A percentile compares a stretch with the other conserved stretches of the same genome.
phyloP scores from a whole-genome alignment of 352 stramenopile genomes.

The Elongisporangium senticosum region DNA sequence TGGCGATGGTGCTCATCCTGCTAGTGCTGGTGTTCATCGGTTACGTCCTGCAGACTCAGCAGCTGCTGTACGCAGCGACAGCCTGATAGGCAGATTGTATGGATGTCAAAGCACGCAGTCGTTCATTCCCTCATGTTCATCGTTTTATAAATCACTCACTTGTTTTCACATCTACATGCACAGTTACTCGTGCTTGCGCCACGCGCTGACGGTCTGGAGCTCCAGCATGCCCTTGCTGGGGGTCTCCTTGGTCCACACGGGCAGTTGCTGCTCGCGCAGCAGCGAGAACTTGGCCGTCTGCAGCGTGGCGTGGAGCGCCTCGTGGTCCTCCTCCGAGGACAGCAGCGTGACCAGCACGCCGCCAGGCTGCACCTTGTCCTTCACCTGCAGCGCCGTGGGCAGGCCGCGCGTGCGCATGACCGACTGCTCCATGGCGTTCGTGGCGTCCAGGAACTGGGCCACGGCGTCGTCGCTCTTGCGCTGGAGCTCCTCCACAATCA shows the following conservation, averaged over 20 bases:
- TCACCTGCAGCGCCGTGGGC: constrained; percentile 37
- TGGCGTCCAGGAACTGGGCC: constrained; percentile 40
- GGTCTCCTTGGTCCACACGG: not conserved
- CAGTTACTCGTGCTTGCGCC: not conserved
- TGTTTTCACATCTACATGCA: not conserved
- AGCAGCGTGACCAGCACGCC: constrained; percentile 56
- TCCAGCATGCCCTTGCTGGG: not conserved
- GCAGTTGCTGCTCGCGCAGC: not conserved
- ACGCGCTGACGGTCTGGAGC: not conserved
- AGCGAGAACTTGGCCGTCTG: not conserved
- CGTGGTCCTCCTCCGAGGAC: not conserved
- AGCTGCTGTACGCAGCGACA: not conserved
- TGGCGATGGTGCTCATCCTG: not conserved
- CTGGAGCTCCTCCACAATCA: constrained; percentile 53
- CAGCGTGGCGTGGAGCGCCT: not conserved
- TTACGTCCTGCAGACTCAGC: not conserved
- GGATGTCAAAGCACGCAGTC: too few species aligned
- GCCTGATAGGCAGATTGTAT: not conserved
- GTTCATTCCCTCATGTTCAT: not conserved
- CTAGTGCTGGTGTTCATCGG: not conserved
- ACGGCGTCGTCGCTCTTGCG: constrained; percentile 54
- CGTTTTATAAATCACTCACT: not conserved
- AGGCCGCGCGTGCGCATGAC: constrained; percentile 15
- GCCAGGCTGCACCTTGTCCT: constrained; percentile 44
- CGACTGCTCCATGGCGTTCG: constrained; percentile 17